These are phyloP conservation scores for Lipomyces kockii DNA, from an alignment of 805 yeast genomes.

Conservation along the genomic window DNA sequence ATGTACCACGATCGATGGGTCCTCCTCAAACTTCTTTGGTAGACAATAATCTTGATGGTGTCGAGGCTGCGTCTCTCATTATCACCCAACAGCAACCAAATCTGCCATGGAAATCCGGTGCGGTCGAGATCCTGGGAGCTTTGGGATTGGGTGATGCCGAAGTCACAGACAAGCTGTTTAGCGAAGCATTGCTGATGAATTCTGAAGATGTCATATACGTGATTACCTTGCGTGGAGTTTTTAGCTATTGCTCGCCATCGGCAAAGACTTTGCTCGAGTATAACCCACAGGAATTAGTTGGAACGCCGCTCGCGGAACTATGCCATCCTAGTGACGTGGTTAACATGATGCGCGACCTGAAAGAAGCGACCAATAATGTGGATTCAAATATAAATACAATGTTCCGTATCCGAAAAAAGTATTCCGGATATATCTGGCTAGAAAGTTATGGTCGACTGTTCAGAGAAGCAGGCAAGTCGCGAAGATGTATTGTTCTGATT, in stretches of 20 bases:
- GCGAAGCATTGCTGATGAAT: conserved; percentile 18
- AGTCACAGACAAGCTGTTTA: conserved; percentile 16
- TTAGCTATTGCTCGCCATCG: conserved; percentile 26
- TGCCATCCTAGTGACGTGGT: conserved; percentile 27
- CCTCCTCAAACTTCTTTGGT: neutral
- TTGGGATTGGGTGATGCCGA: conserved; percentile 14
- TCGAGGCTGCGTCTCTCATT: neutral
- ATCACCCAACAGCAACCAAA: conserved; percentile 4
- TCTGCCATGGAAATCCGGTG: conserved; percentile 8
- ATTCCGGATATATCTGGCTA: conserved; percentile 27
- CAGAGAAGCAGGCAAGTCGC: conserved; percentile 11
- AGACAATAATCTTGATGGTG: neutral
- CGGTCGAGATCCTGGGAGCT: conserved; percentile 15
- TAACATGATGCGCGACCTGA: conserved; percentile 23
- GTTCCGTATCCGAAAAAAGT: conserved; percentile 16
- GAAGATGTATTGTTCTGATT: conserved; percentile 22
- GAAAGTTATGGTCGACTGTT: conserved; percentile 16
- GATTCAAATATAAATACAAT: conserved; percentile 11
- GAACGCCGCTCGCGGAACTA: conserved; percentile 11
- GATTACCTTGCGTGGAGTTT: conserved; percentile 23
- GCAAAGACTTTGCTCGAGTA: conserved; percentile 17
- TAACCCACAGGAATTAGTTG: conserved; percentile 24
- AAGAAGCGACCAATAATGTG: conserved; percentile 5
- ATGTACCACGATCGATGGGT: conserved; percentile 13
- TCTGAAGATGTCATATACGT: conserved; percentile 22